A percentile compares a stretch with the other conserved stretches of the same genome.
Evolutionary conservation across 202 grass and related monocot species (phyloP).

Genomic region (Dendrocalamus latiflorus): DNA sequence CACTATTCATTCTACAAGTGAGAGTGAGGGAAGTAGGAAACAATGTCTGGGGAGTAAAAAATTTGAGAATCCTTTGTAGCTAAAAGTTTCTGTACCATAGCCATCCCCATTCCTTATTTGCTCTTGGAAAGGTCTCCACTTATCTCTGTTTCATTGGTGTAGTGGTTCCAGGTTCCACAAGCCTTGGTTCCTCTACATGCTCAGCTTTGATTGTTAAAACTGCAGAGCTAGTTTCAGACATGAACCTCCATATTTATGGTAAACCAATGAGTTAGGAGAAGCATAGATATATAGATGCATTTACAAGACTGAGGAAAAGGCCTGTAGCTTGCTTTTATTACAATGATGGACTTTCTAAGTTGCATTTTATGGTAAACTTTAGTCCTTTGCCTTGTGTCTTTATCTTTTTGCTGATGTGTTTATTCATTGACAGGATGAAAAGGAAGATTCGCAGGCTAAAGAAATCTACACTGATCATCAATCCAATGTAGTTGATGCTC

Average conservation of each 20-base stretch:
- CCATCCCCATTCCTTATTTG: not conserved
- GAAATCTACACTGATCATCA: constrained; percentile 39
- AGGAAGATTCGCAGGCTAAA: constrained; percentile 22
- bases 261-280: no score
- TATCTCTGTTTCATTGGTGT: not conserved
- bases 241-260: not conserved
- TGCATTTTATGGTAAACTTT: not conserved
- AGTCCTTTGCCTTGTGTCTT: not conserved
- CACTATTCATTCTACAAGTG: not conserved
- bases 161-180: not conserved
- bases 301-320: not conserved
- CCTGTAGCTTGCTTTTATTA: not conserved
- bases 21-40: not conserved
- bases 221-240: not conserved
- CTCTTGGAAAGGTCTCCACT: no score
- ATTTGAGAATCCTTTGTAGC: not conserved
- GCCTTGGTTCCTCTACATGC: not conserved
- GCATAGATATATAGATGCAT: no score
- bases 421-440: constrained; percentile 31
- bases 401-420: constrained; percentile 8
- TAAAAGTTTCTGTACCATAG: not conserved
- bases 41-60: no score
- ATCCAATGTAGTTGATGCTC: constrained; percentile 19
- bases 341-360: not conserved
- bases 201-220: not conserved